Conservation (phyloP, 352 stramenopile species). For the Phytophthora citricola region DNA sequence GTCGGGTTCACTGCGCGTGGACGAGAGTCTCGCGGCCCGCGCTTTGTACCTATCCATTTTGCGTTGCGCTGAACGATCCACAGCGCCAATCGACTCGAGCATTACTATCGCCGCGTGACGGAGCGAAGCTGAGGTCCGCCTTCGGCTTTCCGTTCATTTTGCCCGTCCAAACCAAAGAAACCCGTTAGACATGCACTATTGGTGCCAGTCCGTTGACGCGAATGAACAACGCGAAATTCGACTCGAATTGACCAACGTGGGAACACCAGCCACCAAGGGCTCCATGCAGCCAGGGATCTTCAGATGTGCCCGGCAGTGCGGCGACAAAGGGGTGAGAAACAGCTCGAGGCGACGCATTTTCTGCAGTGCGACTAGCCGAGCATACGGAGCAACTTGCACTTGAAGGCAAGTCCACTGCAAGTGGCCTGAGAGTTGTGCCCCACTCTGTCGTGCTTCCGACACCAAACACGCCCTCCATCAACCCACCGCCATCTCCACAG, state of each 20-base stretch:
- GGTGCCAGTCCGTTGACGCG: conserved; percentile 4
- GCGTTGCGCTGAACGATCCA: conserved; percentile 7
- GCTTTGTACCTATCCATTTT: conserved; percentile 24
- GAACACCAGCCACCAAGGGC: neutral
- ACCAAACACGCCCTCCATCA: neutral
- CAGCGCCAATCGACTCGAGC: neutral
- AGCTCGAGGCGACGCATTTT: neutral
- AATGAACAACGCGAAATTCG: conserved; percentile 11
- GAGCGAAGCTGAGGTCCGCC: neutral
- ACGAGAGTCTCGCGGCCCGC: neutral
- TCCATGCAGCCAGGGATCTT: conserved; percentile 1
- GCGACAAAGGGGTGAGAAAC: conserved; percentile 2
- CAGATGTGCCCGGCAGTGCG: conserved; percentile 4
- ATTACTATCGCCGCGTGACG: conserved; percentile 7
- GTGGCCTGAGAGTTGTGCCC: conserved; percentile 3
- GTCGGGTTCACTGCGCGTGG: conserved; percentile 1
- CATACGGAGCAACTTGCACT: conserved; percentile 18
- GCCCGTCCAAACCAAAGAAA: neutral
- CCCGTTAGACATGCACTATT: neutral
- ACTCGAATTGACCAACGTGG: neutral
- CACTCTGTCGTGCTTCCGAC: neutral
- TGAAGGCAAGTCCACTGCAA: conserved; percentile 16
- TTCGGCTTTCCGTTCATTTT: neutral
- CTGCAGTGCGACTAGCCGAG: neutral
- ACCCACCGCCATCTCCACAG: conserved; percentile 6